phyloP scores from a whole-genome alignment of 2,329 filamentous ascomycete genomes.

The Paradendryphiella salina region DNA sequence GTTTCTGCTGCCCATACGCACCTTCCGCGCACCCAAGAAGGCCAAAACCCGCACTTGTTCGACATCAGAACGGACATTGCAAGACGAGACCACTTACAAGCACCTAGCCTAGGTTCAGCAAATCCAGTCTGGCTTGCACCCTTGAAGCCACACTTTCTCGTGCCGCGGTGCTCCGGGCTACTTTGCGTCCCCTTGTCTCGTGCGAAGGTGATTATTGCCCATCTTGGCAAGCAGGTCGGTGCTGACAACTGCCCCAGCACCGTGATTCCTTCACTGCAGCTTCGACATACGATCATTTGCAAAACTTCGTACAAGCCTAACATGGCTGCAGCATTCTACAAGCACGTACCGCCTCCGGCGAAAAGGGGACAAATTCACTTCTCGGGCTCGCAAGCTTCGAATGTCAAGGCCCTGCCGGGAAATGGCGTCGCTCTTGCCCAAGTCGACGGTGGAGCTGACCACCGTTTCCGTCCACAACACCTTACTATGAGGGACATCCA shows the following conservation, averaged over 20 bases:
- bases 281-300: not conserved
- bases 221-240: not conserved
- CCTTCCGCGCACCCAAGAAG: not conserved
- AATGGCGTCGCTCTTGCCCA: constrained; percentile 2
- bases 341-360: no score
- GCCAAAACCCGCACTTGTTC: not conserved
- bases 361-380: not conserved
- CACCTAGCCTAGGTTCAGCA: no score
- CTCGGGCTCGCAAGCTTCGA: not conserved
- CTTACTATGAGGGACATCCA: not conserved
- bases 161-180: not conserved
- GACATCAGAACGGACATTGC: not conserved
- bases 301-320: not conserved
- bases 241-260: not conserved
- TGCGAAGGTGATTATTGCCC: not conserved
- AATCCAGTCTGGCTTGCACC: not conserved
- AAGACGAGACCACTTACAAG: not conserved
- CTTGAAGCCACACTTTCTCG: not conserved
- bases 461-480: not conserved
- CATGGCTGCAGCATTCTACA: not conserved
- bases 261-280: not conserved
- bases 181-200: no score
- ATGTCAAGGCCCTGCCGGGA: not conserved
- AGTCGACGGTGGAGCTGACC: constrained; percentile 14
- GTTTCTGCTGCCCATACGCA: not conserved